These are phyloP conservation scores for Clavispora asparagi DNA, from an alignment of 805 yeast genomes.

Conservation along the genomic window DNA sequence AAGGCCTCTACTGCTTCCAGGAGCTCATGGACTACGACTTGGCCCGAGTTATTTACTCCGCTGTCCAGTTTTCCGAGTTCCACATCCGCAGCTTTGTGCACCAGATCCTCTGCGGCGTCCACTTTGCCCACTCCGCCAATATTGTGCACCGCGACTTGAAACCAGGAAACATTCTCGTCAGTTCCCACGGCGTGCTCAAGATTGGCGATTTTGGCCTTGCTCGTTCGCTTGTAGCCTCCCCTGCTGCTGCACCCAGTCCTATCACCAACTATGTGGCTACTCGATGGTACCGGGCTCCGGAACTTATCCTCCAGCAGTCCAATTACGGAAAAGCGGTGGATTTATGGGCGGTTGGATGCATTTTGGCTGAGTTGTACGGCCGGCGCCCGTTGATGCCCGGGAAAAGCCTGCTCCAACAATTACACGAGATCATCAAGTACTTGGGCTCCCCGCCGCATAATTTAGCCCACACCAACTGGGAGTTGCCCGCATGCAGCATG, in stretches of 20 bases:
- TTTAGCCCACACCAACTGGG: conserved; percentile 28
- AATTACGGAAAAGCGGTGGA: conserved; percentile 67
- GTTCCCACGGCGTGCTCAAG: conserved; percentile 67
- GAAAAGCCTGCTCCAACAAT: conserved; percentile 63
- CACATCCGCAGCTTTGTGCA: conserved; percentile 73
- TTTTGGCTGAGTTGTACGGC: conserved; percentile 77
- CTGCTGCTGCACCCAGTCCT: conserved; percentile 15
- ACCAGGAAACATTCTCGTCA: conserved; percentile 83
- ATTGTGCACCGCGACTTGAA: conserved; percentile 90
- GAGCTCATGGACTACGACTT: conserved; percentile 81
- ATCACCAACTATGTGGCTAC: conserved; percentile 90
- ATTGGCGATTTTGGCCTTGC: conserved; percentile 95
- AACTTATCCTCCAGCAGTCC: conserved; percentile 59
- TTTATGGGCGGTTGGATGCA: conserved; percentile 93
- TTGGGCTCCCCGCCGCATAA: conserved; percentile 65
- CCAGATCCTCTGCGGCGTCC: conserved; percentile 80
- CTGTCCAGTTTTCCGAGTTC: conserved; percentile 75
- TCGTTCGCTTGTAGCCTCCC: conserved; percentile 52
- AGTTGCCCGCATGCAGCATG: conserved; percentile 21
- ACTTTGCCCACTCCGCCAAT: conserved; percentile 87
- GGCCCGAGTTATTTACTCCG: conserved; percentile 71
- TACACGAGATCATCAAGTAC: conserved; percentile 59
- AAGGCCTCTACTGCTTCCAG: conserved; percentile 85
- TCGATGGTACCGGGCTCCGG: conserved; percentile 95
- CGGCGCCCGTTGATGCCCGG: conserved; percentile 80